These are phyloP conservation scores for Colletotrichum phormii DNA, from an alignment of 2,329 filamentous ascomycete species.

Conservation along the genomic window DNA sequence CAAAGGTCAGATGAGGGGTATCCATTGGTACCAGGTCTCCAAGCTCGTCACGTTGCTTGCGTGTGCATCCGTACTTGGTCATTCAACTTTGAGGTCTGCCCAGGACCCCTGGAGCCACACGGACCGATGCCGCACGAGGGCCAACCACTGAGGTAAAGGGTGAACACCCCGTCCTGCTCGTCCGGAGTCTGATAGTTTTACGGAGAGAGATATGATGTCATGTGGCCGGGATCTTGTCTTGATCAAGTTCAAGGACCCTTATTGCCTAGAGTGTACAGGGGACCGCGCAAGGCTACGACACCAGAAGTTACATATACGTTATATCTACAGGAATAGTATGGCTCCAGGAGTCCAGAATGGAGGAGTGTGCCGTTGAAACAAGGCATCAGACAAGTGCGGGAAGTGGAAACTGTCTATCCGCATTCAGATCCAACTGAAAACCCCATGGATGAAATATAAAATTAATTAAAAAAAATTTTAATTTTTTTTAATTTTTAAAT, in stretches of 20 bases:
- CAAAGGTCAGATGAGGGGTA: neutral
- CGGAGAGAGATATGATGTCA: slow-evolving; percentile 2
- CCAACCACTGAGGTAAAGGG: neutral
- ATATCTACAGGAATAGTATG: neutral
- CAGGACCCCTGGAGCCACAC: neutral
- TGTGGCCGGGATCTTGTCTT: neutral
- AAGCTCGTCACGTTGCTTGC: neutral
- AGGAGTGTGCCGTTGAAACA: neutral
- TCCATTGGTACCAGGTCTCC: neutral
- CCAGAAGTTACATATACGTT: neutral
- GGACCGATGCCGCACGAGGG: neutral
- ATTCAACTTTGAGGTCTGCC: neutral
- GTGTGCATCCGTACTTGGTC: too few species aligned
- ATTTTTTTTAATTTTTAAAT: too few species aligned
- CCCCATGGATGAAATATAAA: slow-evolving; percentile 5
- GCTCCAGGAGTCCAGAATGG: neutral
- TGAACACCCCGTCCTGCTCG: neutral
- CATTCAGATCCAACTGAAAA: neutral
- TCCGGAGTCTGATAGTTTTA: neutral
- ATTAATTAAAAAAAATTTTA: too few species aligned
- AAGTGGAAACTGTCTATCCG: neutral
- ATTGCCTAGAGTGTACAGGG: neutral
- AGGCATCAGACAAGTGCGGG: neutral
- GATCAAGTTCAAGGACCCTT: neutral
- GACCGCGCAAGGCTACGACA: neutral